Conservation (phyloP, 2,329 filamentous ascomycete genomes). For the Thielaviopsis euricoi region DNA sequence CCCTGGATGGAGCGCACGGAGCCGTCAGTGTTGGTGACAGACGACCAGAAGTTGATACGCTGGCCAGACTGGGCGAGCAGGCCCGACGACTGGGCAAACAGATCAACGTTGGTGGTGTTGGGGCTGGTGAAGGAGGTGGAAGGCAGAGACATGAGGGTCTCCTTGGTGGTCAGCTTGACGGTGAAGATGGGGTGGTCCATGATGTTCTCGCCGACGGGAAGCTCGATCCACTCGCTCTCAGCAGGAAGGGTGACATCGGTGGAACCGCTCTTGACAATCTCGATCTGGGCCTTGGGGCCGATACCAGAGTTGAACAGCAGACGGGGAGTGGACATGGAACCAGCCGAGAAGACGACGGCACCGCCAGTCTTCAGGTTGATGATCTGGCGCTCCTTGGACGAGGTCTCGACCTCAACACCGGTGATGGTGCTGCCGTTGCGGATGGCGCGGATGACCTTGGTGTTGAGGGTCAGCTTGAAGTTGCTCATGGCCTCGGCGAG, state of each 20-base stretch:
- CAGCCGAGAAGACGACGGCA: constrained; percentile 39
- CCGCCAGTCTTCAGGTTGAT: constrained; percentile 26
- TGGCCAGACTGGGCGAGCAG: constrained; percentile 29
- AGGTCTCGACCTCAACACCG: constrained; percentile 47
- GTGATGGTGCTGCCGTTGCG: constrained; percentile 45
- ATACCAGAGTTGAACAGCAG: constrained; percentile 52
- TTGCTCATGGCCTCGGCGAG: constrained; percentile 40
- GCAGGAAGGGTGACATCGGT: constrained; percentile 37
- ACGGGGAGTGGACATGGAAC: constrained; percentile 52
- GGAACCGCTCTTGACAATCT: constrained; percentile 30
- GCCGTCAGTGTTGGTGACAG: constrained; percentile 29
- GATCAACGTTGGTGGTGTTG: constrained; percentile 17
- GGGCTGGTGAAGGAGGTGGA: constrained; percentile 17
- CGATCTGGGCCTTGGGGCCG: constrained; percentile 43
- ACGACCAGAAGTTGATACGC: constrained; percentile 31
- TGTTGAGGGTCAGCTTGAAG: constrained; percentile 51
- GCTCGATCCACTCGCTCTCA: constrained; percentile 34
- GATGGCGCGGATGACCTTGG: constrained; percentile 49
- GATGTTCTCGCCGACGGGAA: constrained; percentile 42
- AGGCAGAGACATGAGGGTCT: constrained; percentile 13
- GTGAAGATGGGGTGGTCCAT: constrained; percentile 34
- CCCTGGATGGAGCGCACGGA: constrained; percentile 29
- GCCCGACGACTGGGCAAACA: constrained; percentile 22
- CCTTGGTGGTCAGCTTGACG: constrained; percentile 18
- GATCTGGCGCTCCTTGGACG: constrained; percentile 30